Base-by-base conservation (phyloP, 176 grass and related monocot species). In the Rhynchospora tenuis region DNA sequence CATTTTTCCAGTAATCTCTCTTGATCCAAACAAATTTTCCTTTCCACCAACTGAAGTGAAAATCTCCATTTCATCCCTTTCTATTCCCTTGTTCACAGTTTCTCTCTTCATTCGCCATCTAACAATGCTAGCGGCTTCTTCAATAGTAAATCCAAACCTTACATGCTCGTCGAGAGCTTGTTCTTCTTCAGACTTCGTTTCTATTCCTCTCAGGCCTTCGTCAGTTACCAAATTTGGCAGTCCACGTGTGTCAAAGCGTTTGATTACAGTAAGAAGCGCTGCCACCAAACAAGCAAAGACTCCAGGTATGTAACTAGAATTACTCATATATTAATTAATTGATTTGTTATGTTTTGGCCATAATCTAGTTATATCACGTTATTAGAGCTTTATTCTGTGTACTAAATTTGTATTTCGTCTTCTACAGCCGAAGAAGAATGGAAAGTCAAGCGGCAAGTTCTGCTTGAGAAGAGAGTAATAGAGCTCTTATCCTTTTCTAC, bases 281-380 rank as follows among this genome's bases (percentile, higher is more conserved):
- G 95, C 95, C 60, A 98, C 90, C 20, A 98, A 94, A 73, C 91
- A 89, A 87, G 95, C 89, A 2, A 98, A 98, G 80, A 91, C 87
- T 76, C 90, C 95, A 61, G 95, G 95, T 98, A 82, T 44, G 38
- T 60, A 10, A 12, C 22, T 14, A 52, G 46, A 74, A 48, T 12
- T 73, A 63, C 42, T 64, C 83, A 54, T 46, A 45, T 62, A 55
- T 47, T 3, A 59, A 83, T 0, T 22, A 57, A 47, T 72, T 77
- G 17, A 7, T 27, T 1, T 81, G 78, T 79, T 16, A 79, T 88
- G n/a, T 27, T 33, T 82, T 65, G 16, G 24, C 12, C 58, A 64
- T 85, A 62, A 59, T 44, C 4, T 81, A 60, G 22, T 29, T 71
- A 46, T 81, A 15, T 16, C 78, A 58, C n/a, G 20, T 74, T 74